Conservation (phyloP, 495 filamentous ascomycete species). For the Penicillium riverlandense region DNA sequence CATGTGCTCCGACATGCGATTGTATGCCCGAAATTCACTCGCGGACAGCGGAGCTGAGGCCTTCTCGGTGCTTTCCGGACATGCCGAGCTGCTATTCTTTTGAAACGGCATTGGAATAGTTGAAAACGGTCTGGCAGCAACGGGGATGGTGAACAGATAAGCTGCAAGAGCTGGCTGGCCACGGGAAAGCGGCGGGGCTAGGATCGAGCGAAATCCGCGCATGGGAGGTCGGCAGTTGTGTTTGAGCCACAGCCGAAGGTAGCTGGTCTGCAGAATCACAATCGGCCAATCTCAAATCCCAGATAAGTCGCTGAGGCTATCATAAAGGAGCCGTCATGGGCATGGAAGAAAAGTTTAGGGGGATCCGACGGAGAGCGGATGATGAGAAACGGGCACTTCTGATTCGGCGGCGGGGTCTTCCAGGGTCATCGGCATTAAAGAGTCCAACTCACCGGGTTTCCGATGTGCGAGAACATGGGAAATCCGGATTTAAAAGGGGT, state of each 20-base stretch:
- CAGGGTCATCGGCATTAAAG: not conserved
- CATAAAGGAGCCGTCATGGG: no score
- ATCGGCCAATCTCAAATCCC: no score
- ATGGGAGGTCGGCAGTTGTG: constrained; percentile 15
- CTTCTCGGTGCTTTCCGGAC: not conserved
- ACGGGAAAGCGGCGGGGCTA: constrained; percentile 3
- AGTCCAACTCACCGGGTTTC: not conserved
- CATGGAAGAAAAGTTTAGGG: no score
- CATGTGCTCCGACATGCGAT: constrained; percentile 72
- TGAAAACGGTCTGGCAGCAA: no score
- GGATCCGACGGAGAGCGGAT: not conserved
- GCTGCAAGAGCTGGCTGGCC: constrained; percentile 1
- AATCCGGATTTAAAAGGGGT: no score
- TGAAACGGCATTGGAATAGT: not conserved
- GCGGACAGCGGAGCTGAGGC: constrained; percentile 38
- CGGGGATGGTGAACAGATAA: not conserved
- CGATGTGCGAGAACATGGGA: no score
- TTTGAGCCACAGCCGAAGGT: constrained; percentile 6
- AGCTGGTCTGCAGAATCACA: no score
- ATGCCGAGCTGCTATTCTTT: constrained; percentile 1
- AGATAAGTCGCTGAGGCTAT: no score
- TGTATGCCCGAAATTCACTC: constrained; percentile 57
- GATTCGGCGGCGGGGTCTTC: constrained; percentile 5
- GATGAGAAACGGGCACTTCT: constrained; percentile 16
- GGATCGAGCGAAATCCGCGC: constrained; percentile 3